These are phyloP conservation scores for Cercospora nicotianae DNA, from an alignment of 2,329 filamentous ascomycete genomes.

Conservation along the genomic window DNA sequence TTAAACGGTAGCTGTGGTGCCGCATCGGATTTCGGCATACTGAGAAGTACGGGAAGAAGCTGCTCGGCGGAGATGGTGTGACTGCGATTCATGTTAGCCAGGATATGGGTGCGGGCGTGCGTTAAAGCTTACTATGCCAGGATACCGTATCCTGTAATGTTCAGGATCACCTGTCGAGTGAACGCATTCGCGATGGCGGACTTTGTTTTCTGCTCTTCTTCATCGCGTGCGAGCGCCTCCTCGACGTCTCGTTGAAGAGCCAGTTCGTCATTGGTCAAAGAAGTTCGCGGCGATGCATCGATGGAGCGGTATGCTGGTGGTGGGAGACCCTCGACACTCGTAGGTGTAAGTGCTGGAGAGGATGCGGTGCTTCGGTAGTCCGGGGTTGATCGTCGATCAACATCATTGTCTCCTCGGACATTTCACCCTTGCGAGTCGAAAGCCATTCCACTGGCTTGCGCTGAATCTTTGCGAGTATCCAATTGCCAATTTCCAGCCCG, in stretches of 20 bases:
- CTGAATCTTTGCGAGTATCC: conserved; percentile 52
- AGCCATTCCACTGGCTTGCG: conserved; percentile 30
- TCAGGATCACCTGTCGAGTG: conserved; percentile 79
- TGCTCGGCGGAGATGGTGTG: conserved; percentile 98
- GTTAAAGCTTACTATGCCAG: conserved; percentile 78
- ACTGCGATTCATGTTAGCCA: conserved; percentile 49
- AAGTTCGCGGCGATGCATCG: conserved; percentile 34
- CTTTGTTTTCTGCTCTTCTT: conserved; percentile 24
- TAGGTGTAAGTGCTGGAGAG: conserved; percentile 50
- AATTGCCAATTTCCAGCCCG: conserved; percentile 74
- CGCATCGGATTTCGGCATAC: conserved; percentile 59
- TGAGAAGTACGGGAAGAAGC: conserved; percentile 87
- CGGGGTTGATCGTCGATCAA: conserved; percentile 67
- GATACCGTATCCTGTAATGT: conserved; percentile 87
- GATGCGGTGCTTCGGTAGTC: conserved; percentile 64
- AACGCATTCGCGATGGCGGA: conserved; percentile 62
- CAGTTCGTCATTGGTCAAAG: conserved; percentile 17
- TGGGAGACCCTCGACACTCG: conserved; percentile 31
- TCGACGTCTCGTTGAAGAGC: conserved; percentile 30
- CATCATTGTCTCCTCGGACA: conserved; percentile 60
- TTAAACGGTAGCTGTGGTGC: conserved; percentile 73
- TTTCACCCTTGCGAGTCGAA: conserved; percentile 45
- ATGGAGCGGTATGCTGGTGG: conserved; percentile 38
- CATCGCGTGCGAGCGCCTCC: conserved; percentile 36
- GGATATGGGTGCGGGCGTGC: conserved; percentile 6